These are phyloP conservation scores for Geotrichum restrictum DNA, from an alignment of 1,139 yeast species.

Conservation along the genomic window DNA sequence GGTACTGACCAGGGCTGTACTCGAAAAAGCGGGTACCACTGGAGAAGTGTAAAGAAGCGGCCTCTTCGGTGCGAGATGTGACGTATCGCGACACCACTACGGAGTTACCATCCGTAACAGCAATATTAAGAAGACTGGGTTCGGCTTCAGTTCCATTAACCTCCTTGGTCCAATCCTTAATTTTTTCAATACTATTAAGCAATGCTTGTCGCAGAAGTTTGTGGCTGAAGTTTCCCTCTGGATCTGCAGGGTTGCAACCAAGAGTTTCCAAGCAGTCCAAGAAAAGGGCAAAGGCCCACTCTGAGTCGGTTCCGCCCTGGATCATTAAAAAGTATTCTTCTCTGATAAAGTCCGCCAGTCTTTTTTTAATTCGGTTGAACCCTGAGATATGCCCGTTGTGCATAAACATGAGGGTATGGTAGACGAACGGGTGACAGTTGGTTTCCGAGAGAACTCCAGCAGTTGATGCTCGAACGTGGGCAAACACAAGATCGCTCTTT, in stretches of 20 bases:
- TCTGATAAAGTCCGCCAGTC: slow-evolving; percentile 62
- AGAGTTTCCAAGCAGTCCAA: slow-evolving; percentile 69
- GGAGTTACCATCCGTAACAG: slow-evolving; percentile 89
- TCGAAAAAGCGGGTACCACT: slow-evolving; percentile 90
- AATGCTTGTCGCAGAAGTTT: slow-evolving; percentile 63
- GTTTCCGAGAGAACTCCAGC: slow-evolving; percentile 92
- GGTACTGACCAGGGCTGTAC: slow-evolving; percentile 75
- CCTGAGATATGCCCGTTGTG: slow-evolving; percentile 89
- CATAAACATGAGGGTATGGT: slow-evolving; percentile 88
- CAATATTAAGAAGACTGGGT: slow-evolving; percentile 87
- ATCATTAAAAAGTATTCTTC: slow-evolving; percentile 75
- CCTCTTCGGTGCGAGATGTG: slow-evolving; percentile 86
- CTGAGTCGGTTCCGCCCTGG: slow-evolving; percentile 95
- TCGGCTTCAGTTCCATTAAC: slow-evolving; percentile 50
- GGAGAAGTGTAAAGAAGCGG: slow-evolving; percentile 91
- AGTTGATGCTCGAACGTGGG: slow-evolving; percentile 94
- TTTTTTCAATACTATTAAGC: slow-evolving; percentile 63
- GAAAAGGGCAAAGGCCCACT: slow-evolving; percentile 87
- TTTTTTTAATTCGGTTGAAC: slow-evolving; percentile 69
- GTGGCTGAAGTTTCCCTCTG: slow-evolving; percentile 52
- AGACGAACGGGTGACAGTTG: slow-evolving; percentile 90
- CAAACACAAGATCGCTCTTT: slow-evolving; percentile 77
- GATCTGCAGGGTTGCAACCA: slow-evolving; percentile 65
- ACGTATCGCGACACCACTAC: slow-evolving; percentile 86
- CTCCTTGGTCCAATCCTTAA: slow-evolving; percentile 63